Percentiles rank a stretch among this genome's conserved stretches.
Conservation (phyloP, 2,329 filamentous ascomycete species). For the Alternaria rosae region DNA sequence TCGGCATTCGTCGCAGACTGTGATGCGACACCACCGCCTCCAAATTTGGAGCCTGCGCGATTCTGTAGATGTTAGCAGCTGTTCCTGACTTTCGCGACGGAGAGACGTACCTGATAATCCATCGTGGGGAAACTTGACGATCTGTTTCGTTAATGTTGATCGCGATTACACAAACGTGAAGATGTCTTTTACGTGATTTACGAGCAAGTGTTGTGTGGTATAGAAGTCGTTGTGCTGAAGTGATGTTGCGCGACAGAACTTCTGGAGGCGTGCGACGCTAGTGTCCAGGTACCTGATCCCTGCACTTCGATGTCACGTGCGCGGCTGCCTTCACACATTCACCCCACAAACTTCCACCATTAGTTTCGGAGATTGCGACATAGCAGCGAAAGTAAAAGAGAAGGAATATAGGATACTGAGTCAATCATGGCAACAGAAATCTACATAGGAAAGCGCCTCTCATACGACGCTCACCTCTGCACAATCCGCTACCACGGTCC, state of each 20-base stretch:
- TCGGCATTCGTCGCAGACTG: conserved; percentile 94
- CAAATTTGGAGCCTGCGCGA: conserved; percentile 95
- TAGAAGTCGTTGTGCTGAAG: conserved; percentile 12
- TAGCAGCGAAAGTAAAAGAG: neutral
- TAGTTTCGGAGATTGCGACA: too few relatives aligned
- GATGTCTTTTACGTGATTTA: neutral
- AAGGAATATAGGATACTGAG: neutral
- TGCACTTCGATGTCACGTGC: conserved; percentile 13
- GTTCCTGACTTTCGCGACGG: conserved; percentile 2
- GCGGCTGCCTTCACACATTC: conserved; percentile 4
- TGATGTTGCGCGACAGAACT: conserved; percentile 27
- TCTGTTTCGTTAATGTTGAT: conserved; percentile 2
- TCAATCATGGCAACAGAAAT: conserved; percentile 41
- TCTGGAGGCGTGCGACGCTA: conserved; percentile 31
- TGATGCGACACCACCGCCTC: conserved; percentile 94
- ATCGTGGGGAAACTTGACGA: conserved; percentile 41
- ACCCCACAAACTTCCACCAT: too few relatives aligned
- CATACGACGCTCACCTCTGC: conserved; percentile 78
- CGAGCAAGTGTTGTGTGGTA: neutral
- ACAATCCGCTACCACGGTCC: conserved; percentile 84
- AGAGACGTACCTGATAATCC: conserved; percentile 59
- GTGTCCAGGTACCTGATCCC: conserved; percentile 13
- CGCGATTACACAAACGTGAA: neutral
- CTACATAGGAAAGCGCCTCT: conserved; percentile 76
- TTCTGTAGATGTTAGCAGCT: conserved; percentile 64